A percentile compares a stretch with the other conserved stretches of the same genome.
These are phyloP conservation scores for Bondarzewia mesenterica DNA, from an alignment of 1,284 basidiomycete species.

Conservation along the genomic window DNA sequence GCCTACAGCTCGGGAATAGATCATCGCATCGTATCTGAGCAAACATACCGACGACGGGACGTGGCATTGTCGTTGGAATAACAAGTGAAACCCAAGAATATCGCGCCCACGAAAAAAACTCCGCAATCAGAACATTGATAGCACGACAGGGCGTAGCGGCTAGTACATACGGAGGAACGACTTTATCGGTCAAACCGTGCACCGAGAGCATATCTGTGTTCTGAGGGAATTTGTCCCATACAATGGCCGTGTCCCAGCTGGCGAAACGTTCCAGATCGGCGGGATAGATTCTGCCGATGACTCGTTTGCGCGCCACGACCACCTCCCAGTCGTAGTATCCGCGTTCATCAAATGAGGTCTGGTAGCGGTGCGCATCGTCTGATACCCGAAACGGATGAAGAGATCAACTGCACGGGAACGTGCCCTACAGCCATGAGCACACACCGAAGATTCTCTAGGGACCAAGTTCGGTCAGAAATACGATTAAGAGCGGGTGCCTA, in stretches of 20 bases:
- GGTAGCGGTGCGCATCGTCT: constrained; percentile 20
- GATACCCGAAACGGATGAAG: not conserved
- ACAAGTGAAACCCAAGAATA: not conserved
- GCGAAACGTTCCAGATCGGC: constrained; percentile 52
- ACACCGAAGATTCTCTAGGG: constrained; percentile 15
- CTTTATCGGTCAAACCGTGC: constrained; percentile 57
- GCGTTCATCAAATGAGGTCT: constrained; percentile 38
- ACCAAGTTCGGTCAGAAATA: no score
- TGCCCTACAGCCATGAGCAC: constrained; percentile 7
- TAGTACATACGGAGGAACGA: constrained; percentile 55
- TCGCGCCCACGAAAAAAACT: not conserved
- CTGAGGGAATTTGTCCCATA: constrained; percentile 57
- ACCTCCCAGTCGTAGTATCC: constrained; percentile 53
- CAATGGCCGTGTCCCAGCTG: constrained; percentile 52
- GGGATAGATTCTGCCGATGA: constrained; percentile 43
- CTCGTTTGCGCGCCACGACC: constrained; percentile 50
- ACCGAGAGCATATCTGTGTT: constrained; percentile 55
- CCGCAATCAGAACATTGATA: not conserved
- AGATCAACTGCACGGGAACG: no score
- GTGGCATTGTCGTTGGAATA: not conserved
- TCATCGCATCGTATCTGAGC: constrained; percentile 57
- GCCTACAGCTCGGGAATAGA: constrained; percentile 57
- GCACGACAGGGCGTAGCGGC: not conserved
- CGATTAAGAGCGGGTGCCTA: no score
- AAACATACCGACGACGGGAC: no score